Percentiles rank a stretch among this genome's conserved stretches.
Conservation (phyloP, 2,329 filamentous ascomycete genomes). For the Trichoderma cornu-damae region DNA sequence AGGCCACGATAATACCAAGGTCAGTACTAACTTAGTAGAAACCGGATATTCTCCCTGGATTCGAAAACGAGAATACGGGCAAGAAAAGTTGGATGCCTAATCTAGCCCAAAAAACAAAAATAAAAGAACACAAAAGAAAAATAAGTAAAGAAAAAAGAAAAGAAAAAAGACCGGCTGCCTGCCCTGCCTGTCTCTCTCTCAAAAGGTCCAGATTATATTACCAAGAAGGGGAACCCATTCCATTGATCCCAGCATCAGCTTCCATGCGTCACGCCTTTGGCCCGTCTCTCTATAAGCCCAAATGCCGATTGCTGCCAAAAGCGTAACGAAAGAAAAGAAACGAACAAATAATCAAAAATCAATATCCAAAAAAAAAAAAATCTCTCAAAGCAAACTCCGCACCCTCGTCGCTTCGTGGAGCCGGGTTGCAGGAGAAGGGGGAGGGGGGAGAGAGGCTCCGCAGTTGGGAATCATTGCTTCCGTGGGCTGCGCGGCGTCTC, state of each 20-base stretch:
- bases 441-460: too few relatives aligned
- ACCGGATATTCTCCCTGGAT: not conserved
- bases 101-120: too few relatives aligned
- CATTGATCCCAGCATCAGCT: not conserved
- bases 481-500: not conserved
- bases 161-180: too few relatives aligned
- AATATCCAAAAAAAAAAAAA: too few relatives aligned
- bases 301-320: not conserved
- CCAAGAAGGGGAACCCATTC: not conserved
- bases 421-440: not conserved
- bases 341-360: too few relatives aligned
- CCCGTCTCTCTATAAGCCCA: not conserved
- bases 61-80: not conserved
- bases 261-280: constrained; percentile 5
- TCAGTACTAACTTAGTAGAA: not conserved
- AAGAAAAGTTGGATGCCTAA: too few relatives aligned
- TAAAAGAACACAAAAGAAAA: too few relatives aligned
- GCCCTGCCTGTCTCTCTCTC: not conserved
- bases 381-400: too few relatives aligned
- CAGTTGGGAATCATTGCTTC: constrained; percentile 17
- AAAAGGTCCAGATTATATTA: not conserved
- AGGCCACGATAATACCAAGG: not conserved
- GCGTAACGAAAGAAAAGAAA: too few relatives aligned
- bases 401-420: not conserved
- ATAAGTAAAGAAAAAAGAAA: too few relatives aligned